Evolutionary conservation across 768 basidiomycete species (phyloP), one percentile per base, ranked within the genome.

Genomic region (Leucosporidium creatinivorum): DNA sequence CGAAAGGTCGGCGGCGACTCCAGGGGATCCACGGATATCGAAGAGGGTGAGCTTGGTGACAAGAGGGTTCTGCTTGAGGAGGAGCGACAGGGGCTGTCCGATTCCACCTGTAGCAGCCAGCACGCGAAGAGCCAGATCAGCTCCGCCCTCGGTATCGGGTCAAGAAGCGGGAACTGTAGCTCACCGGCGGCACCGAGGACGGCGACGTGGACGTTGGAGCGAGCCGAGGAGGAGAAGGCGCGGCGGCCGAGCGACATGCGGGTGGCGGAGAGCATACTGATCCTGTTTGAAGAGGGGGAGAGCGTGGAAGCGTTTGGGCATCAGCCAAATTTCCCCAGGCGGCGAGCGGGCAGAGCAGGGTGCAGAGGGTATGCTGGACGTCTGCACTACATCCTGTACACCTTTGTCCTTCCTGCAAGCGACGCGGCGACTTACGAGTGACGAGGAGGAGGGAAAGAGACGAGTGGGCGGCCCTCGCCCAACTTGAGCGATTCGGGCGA

Each of bases 151-250:
- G 25, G n/a, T 28, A 19, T 17, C 18, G 17, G 44, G 5, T 48
- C 12, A n/a, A 18, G 50, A 23, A 8, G 17, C 3, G 50, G 3
- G 50, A 26, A 51, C 26, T 15, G 44, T 17, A 26, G 36, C 81
- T 68, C 31, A 80, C 94, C 94, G 76, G 91, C 94, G 69, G 96
- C 96, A 75, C 94, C 94, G 79, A 96, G 89, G 68, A 99, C 93
- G 60, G 89, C 89, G 79, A 96, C 94, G 82, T 93, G 93, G 73
- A 86, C 87, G 58, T 62, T 59, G 58, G 59, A 26, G 44, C 52
- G 48, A 9, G 67, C 61, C 57, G 70, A 72, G 65, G 70, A 56
- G 21, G 70, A 66, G 67, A 72, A 72, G 25, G 67, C 49, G 28
- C 70, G 64, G 23, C 57, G 49, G 61, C 64, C 25, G 58, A 23